Base-by-base conservation (phyloP, 305 asterid genomes). In the Fraxinus sp. region DNA sequence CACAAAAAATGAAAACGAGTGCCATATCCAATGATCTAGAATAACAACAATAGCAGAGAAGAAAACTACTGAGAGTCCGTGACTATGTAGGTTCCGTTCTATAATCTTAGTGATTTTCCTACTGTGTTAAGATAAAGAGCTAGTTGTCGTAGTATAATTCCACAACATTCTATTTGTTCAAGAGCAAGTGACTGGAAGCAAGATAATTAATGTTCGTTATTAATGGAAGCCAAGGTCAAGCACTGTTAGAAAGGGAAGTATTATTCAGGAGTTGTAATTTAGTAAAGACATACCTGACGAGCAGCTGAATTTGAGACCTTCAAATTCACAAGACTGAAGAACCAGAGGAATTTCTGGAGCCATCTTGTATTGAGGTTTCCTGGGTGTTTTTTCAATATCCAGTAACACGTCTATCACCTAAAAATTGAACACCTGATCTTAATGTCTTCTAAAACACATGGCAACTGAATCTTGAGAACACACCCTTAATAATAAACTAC, bases 301-400 rank as follows among this genome's bases (percentile, higher is more conserved):
- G 81, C 98, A 94, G 85, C 83, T 84, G 87, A 96, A 96, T 79
- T 81, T 84, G 86, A 96, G 94, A 78, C 87, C 94, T 83, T 92
- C 94, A 83, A 96, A 96, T 88, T 94, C 98, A 86, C 99, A 94
- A 37, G 97, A 92, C 83, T 90, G 97, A 89, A 96, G 98, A 88
- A 96, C 97, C 81, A 96, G 87, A 72, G 98, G 99, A 82, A 89
- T 84, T 88, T 92, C 99, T 44, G 95, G 90, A 85, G 99, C 98
- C 98, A 96, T 90, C 80, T 41, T 83, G 84, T 92, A 96, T 84
- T 94, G 98, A 78, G 99, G 98, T 91, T 96, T 96, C 89, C 92
- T 95, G 74, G 95, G 94, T 52, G 93, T 91, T 86, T 80, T 87
- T 80, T 91, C 91, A 52, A 88, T 83, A 84, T 96, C 95, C 85